phyloP scores from a whole-genome alignment of 345 rosid genomes.

The Stellera chamaejasme region DNA sequence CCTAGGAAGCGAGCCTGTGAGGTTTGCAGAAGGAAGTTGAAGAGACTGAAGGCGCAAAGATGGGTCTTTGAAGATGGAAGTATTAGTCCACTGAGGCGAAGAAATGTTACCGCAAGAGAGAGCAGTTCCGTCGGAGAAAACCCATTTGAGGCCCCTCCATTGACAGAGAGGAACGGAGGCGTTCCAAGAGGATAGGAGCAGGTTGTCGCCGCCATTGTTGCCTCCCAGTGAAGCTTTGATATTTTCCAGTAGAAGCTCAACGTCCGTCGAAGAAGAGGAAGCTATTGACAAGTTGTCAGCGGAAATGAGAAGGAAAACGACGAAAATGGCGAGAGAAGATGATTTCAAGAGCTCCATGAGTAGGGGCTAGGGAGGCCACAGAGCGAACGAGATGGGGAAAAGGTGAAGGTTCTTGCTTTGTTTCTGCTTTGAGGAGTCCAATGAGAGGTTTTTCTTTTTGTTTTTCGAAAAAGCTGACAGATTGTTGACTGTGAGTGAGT shows the following conservation, averaged over 20 bases:
- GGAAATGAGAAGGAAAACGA: constrained; percentile 19
- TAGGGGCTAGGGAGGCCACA: constrained; percentile 18
- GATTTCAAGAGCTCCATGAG: constrained; percentile 51
- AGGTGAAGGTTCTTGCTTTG: constrained; percentile 1
- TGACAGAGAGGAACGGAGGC: constrained; percentile 79
- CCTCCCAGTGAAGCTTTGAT: constrained; percentile 81
- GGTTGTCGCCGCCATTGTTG: constrained; percentile 48
- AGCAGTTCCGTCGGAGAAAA: constrained; percentile 52
- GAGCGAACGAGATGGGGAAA: constrained; percentile 10
- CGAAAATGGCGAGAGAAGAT: constrained; percentile 24
- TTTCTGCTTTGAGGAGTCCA: constrained; percentile 23
- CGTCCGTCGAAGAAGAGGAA: constrained; percentile 50
- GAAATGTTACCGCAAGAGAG: constrained; percentile 52
- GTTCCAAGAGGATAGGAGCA: constrained; percentile 93
- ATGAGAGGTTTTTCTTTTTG: constrained; percentile 15
- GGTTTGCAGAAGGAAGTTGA: constrained; percentile 94
- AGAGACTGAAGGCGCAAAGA: constrained; percentile 71
- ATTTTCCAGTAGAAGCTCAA: constrained; percentile 61
- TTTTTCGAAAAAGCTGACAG: constrained; percentile 44
- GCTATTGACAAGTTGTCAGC: constrained; percentile 12
- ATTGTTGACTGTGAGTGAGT: constrained; percentile 35
- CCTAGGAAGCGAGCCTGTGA: constrained; percentile 81
- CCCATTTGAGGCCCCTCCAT: constrained; percentile 99
- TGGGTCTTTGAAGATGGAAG: constrained; percentile 61
- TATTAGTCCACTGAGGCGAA: constrained; percentile 61